Base-by-base conservation (phyloP, 257 asterid genomes). In the Sherardia arvensis region DNA sequence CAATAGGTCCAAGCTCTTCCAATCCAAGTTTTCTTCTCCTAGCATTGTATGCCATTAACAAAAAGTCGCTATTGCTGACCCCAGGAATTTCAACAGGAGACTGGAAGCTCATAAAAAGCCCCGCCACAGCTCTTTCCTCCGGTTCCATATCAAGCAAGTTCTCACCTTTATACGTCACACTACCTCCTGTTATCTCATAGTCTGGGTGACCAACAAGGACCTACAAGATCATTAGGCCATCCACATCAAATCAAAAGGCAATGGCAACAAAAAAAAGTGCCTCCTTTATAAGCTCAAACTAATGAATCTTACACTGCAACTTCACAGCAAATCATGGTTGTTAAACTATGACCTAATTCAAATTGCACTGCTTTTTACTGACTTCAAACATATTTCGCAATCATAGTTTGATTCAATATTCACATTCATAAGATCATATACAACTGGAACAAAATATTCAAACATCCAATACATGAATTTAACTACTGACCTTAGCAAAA, bases 151-250 rank as follows among this genome's bases (percentile, higher is more conserved):
- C 94, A 60, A 93, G 82, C 83, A 93, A 71, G 79, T 93, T 85
- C 74, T 77, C 87, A 68, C 97, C 97, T 78, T 87, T 87, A 76
- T 81, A 93, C 29, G 82, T 80, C 71, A 86, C 65, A 65, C 86
- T 93, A 49, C 99, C 97, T 62, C 88, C 92, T 8, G 95, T 87
- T 65, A 90, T 66, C 80, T 90, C 97, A 79, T 93, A 93, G 82
- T 90, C 97, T 59, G 99, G 97, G 82, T 93, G 97, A 56, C 99
- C 99, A 71, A 80, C 97, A 77, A 93, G 97, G 67, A 93, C 99
- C 99, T 93, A 71, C 69, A 61, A 43, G n/a, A 68, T 64, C 81
- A 74, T 27, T 43, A 54, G 70, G 71, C 54, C 74, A 67, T 49
- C 60, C 76, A 61, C 4, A 29, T 64, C 61, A 49, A 38, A 29